These are phyloP conservation scores for Candida awuae DNA, from an alignment of 805 yeast species.

Conservation along the genomic window DNA sequence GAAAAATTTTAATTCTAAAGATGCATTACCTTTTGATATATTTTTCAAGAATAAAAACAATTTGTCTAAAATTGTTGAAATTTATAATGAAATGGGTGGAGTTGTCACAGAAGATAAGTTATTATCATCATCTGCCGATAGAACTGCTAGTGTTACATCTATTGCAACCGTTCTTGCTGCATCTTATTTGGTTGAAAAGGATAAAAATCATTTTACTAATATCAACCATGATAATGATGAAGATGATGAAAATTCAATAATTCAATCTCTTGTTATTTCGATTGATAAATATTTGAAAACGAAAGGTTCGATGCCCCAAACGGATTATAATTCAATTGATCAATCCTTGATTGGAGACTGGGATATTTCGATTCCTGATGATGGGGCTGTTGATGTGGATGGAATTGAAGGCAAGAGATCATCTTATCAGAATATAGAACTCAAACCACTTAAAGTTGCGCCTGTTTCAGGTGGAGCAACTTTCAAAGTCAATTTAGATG, in stretches of 20 bases:
- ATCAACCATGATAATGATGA: conserved; percentile 9
- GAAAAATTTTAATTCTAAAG: conserved; percentile 8
- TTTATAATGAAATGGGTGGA: conserved; percentile 32
- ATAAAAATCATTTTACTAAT: not conserved
- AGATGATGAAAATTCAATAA: conserved; percentile 19
- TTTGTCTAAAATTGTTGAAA: conserved; percentile 8
- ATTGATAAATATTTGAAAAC: conserved; percentile 10
- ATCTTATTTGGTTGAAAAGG: conserved; percentile 15
- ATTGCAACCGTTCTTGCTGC: conserved; percentile 22
- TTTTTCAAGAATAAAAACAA: conserved; percentile 10
- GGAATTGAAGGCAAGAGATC: not conserved
- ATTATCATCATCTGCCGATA: conserved; percentile 12
- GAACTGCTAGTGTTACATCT: conserved; percentile 20
- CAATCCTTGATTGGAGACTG: not conserved
- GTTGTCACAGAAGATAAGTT: conserved; percentile 14
- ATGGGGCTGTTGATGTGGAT: too few relatives aligned
- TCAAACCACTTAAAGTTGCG: not conserved
- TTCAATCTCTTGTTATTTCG: conserved; percentile 26
- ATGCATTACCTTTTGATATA: conserved; percentile 4
- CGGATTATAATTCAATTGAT: not conserved
- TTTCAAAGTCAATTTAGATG: not conserved
- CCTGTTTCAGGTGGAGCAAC: not conserved
- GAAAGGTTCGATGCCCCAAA: not conserved
- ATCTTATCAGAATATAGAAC: not conserved
- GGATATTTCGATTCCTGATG: not conserved